Conservation (phyloP, 768 basidiomycete genomes). For the Calocybe indica region DNA sequence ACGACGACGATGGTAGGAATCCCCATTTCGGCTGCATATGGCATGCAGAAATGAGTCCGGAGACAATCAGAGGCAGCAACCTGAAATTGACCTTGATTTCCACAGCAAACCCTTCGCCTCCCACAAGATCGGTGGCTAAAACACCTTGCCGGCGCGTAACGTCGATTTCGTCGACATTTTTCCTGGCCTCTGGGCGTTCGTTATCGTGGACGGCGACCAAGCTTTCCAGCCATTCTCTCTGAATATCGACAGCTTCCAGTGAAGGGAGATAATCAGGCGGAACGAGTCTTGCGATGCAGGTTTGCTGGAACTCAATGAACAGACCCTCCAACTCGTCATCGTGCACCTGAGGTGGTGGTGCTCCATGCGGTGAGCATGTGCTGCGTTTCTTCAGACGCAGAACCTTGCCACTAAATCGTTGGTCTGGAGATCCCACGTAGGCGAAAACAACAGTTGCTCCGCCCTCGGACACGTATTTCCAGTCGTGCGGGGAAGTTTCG, state of each 20-base stretch:
- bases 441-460: conserved; percentile 87
- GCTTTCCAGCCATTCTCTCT: conserved; percentile 51
- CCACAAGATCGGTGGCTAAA: conserved; percentile 77
- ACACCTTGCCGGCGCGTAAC: conserved; percentile 46
- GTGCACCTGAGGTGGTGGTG: neutral
- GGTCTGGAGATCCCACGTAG: conserved; percentile 53
- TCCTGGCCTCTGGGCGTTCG: conserved; percentile 52
- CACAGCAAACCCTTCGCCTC: conserved; percentile 58
- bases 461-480: conserved; percentile 91
- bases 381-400: conserved; percentile 69
- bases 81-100: conserved; percentile 81
- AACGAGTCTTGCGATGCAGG: conserved; percentile 62
- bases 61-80: neutral
- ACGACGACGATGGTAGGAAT: conserved; percentile 64
- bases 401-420: conserved; percentile 55
- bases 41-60: neutral
- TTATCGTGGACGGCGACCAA: conserved; percentile 42
- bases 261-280: conserved; percentile 53
- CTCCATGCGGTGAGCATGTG: neutral
- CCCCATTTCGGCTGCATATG: conserved; percentile 89
- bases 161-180: conserved; percentile 55
- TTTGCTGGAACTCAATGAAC: conserved; percentile 49
- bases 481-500: conserved; percentile 43
- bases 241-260: conserved; percentile 43
- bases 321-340: conserved; percentile 31